Evolutionary conservation across 1,139 yeast species (phyloP), one percentile per base, ranked within the genome.

Genomic region (Yamadazyma songkhlaensis): DNA sequence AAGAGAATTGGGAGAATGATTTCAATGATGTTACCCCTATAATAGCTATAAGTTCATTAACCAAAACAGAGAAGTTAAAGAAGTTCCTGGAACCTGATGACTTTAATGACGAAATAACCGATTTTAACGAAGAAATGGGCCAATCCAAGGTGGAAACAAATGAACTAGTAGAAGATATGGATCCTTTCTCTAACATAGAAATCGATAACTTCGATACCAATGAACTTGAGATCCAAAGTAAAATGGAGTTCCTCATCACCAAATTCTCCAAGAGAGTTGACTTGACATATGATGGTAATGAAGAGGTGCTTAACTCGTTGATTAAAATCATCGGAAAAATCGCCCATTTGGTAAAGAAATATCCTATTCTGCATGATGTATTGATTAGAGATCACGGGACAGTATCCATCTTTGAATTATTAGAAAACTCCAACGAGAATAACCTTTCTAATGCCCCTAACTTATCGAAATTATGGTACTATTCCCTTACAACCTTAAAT

Each of bases 341-440:
- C 55, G 54, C 66, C 28, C 71, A 67, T 43, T 49, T 70, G 32
- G 65, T 67, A 3, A 65, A 64, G 42, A 70, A 71, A 44, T 68
- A 71, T 41, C 68, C 64, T 12, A 53, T 55, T 39, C 72, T 69
- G 60, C 73, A 59, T 36, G 71, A 66, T 31, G 61, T 63, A 3
- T 59, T 77, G 29, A 59, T 75, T 20, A 57, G 74, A 40, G 74
- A 70, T 31, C 81, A 75, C 48, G 80, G 81, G 0, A 58, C 75
- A 5, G 51, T 74, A 17, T 64, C 79, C 0, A 50, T 77, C 2
- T 53, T 77, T 41, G 81, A 76, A 46, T 50, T 77, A 4, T 56
- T 77, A 32, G 78, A 73, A 31, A 57, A 55, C 38, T 61, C 64
- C 1, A 55, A 55, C 25, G 73, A 68, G 26, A 17, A 17, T 6